Conservation (phyloP, 306 rosid genomes). For the Prunus campanulata region DNA sequence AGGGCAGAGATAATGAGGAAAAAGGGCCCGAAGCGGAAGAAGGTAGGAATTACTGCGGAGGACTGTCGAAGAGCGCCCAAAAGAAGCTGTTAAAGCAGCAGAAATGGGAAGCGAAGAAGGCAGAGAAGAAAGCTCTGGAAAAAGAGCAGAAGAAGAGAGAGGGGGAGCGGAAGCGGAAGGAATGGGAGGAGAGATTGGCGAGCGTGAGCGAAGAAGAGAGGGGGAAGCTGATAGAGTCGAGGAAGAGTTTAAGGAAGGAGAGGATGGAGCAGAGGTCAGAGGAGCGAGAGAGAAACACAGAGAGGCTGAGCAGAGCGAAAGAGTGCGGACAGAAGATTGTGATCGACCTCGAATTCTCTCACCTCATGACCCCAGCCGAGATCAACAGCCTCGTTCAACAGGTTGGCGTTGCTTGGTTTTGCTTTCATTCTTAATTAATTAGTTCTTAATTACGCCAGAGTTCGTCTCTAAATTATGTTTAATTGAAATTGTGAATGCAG, state of each 20-base stretch:
- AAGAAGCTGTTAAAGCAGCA: slow-evolving; percentile 74
- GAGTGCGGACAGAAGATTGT: slow-evolving; percentile 69
- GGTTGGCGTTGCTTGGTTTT: slow-evolving; percentile 32
- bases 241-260: slow-evolving; percentile 65
- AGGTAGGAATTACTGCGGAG: background rate
- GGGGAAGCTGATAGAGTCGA: slow-evolving; percentile 57
- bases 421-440: slow-evolving; percentile 4
- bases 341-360: slow-evolving; percentile 70
- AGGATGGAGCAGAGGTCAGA: slow-evolving; percentile 65
- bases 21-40: background rate
- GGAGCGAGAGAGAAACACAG: slow-evolving; percentile 55
- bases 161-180: slow-evolving; percentile 68
- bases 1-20: background rate
- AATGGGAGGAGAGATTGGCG: slow-evolving; percentile 74
- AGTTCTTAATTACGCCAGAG: background rate
- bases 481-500: slow-evolving; percentile 27
- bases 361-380: slow-evolving; percentile 75
- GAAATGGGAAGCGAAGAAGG: slow-evolving; percentile 71
- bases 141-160: slow-evolving; percentile 65
- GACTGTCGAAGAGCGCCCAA: slow-evolving; percentile 62
- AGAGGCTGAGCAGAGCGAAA: slow-evolving; percentile 49
- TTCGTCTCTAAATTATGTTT: background rate
- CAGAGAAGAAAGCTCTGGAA: slow-evolving; percentile 69
- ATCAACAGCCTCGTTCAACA: slow-evolving; percentile 85
- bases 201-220: slow-evolving; percentile 59